Base-by-base conservation (phyloP, 768 basidiomycete genomes). In the Hebeloma cylindrosporum region DNA sequence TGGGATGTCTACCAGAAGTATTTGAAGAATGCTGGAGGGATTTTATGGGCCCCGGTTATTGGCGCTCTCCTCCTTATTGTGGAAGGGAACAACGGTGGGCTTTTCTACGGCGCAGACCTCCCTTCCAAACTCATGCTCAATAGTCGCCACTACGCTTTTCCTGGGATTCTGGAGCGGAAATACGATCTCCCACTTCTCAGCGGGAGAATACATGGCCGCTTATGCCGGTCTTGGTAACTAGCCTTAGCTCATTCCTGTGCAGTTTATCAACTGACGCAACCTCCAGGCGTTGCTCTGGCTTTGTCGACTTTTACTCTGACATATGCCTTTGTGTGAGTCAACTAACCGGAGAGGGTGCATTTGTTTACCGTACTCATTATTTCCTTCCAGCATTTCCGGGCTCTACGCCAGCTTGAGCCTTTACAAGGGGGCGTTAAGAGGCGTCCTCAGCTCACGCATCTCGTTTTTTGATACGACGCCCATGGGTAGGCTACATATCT, bases 381-480 rank as follows among this genome's bases (percentile, higher is more conserved):
- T n/a, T 5, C 25, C 21, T 5, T 36, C 6, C 1, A 77, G 74
- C 5, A 41, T 72, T 22, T 59, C 64, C 46, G 62, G 66, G 20
- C 58, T 78, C 9, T 46, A 59, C 3, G 74, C 72, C 7, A 74
- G 75, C 56, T 55, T 75, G 43, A 66, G 61, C 7, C 59, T 88
- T 28, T 86, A 84, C 65, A 76, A 69, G 51, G 60, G 66, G 4
- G 83, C 83, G 0, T 64, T 88, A 7, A 58, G 50, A 4, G 69
- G 71, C 10, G 81, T 90, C 3, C 56, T 90, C 41, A 64, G 73
- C 3, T 83, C 83, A 7, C 80, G 83, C 0, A 60, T 72, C 0
- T 75, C 80, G 3, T 88, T 86, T 66, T 87, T 85, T 56, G 86
- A 89, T 56, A 82, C 83, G 0, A 87, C 85, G 0, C 82, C 82